Base-by-base conservation (phyloP, 75 land plant genomes). In the Pinus tabuliformis region DNA sequence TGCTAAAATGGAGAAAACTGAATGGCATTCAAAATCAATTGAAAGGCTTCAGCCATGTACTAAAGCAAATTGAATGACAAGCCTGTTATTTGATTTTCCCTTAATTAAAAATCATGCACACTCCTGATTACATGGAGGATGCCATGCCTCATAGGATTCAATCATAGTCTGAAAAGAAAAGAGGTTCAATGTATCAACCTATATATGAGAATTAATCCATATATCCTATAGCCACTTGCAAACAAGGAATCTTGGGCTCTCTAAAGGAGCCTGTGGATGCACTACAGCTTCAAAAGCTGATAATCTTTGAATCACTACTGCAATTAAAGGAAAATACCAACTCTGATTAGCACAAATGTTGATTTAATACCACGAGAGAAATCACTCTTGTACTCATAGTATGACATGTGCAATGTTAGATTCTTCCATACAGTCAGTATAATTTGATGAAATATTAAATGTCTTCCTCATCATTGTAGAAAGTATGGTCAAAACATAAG, bases 131-230 rank as follows among this genome's bases (percentile, higher is more conserved):
- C 18, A 66, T 66, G 14, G 17, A 39, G 45, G 70, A 66, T 68
- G 24, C 72, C 42, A n/a, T 42, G 24, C 72, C n/a, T 21, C 36
- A 20, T 42, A 45, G 11, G 20, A 20, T 39, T 68, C 72, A 68
- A 68, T 68, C 45, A 20, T 42, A 68, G n/a, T 68, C 8, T 42
- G 9, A 8, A n/a, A 42, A 1, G 42, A 68, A 45, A 68, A 9
- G 52, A 42, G 0, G 20, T 42, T 18, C 22, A 21, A 9, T 68
- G 22, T 12, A 68, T 39, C 72, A 42, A 20, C 39, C 22, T 9
- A 39, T 39, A 68, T 42, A 42, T 68, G 49, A 68, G 72, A 68
- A 8, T 39, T 20, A 36, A 39, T 68, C 42, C 72, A 42, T 68
- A 42, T 18, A 66, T 42, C 39, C 18, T 16, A 0, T 64, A 37